Evolutionary conservation across 306 rosid genomes (phyloP).

Genomic region (Adenanthera pavonina): DNA sequence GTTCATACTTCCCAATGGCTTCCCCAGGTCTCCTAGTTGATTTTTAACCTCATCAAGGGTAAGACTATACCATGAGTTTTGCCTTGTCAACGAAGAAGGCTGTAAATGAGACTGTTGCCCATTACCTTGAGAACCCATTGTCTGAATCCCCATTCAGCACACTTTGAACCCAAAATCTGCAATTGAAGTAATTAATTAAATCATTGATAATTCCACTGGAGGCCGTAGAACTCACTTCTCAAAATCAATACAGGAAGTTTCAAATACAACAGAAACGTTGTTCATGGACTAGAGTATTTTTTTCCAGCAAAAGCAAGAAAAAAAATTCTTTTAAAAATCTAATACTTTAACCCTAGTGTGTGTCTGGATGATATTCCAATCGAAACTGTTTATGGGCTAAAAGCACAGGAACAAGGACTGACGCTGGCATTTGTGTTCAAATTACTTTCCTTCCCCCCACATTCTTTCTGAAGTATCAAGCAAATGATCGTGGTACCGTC

Average conservation of each 20-base stretch:
- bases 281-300: conserved; percentile 15
- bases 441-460: conserved; percentile 16
- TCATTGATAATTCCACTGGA: conserved; percentile 2
- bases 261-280: not conserved
- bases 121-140: conserved; percentile 70
- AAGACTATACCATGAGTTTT: conserved; percentile 70
- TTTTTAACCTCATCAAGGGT: conserved; percentile 69
- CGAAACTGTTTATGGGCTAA: conserved; percentile 7
- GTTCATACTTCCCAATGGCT: conserved; percentile 72
- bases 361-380: not conserved
- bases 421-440: conserved; percentile 29
- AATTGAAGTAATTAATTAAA: conserved; percentile 24
- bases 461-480: not conserved
- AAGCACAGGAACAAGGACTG: conserved; percentile 26
- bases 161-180: conserved; percentile 44
- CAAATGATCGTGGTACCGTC: conserved; percentile 3
- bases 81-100: conserved; percentile 53
- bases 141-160: conserved; percentile 75
- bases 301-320: conserved; percentile 16
- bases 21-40: conserved; percentile 61
- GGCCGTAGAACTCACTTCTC: conserved; percentile 34
- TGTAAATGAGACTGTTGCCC: conserved; percentile 72
- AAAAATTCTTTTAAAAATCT: not conserved
- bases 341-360: conserved; percentile 12
- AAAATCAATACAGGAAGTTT: not conserved